Evolutionary conservation across 225 moss, liverwort and hornwort genomes (phyloP).

Genomic region (Sphagnum tenellum): DNA sequence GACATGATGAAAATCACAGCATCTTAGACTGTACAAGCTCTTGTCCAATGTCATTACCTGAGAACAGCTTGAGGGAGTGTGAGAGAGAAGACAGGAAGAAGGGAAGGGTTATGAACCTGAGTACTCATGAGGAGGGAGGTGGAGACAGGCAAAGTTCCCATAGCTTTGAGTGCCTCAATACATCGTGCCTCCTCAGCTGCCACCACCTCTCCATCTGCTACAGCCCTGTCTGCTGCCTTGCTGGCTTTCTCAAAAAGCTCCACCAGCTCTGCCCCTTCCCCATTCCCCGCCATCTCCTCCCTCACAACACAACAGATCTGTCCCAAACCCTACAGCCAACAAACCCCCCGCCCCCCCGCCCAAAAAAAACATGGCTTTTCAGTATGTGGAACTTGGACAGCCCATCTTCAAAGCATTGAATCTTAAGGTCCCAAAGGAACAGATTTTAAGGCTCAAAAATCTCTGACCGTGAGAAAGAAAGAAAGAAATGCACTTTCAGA

Average conservation of each 20-base stretch:
- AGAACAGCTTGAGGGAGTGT: no score
- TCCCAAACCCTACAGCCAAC: background rate
- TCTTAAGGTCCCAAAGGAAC: no score
- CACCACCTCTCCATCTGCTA: conserved; percentile 36
- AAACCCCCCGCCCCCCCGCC: background rate
- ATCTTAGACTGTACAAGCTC: no score
- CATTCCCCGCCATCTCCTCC: conserved; percentile 32
- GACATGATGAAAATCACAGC: no score
- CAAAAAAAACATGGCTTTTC: no score
- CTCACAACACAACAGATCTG: background rate
- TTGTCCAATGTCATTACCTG: no score
- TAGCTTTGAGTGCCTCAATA: conserved; percentile 58
- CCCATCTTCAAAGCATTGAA: no score
- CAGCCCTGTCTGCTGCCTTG: conserved; percentile 61
- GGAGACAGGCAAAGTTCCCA: conserved; percentile 57
- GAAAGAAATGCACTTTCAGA: no score
- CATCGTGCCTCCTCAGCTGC: conserved; percentile 65
- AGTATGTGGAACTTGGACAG: no score
- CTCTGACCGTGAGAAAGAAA: no score
- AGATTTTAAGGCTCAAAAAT: no score
- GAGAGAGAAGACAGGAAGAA: no score
- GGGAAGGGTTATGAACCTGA: conserved; percentile 32
- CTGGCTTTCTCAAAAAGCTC: conserved; percentile 74
- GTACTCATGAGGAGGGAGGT: conserved; percentile 72
- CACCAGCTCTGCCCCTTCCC: conserved; percentile 48